A percentile compares a stretch with the other conserved stretches of the same genome.
These are phyloP conservation scores for Trichoderma reesei DNA, from an alignment of 495 filamentous ascomycete genomes.

Conservation along the genomic window DNA sequence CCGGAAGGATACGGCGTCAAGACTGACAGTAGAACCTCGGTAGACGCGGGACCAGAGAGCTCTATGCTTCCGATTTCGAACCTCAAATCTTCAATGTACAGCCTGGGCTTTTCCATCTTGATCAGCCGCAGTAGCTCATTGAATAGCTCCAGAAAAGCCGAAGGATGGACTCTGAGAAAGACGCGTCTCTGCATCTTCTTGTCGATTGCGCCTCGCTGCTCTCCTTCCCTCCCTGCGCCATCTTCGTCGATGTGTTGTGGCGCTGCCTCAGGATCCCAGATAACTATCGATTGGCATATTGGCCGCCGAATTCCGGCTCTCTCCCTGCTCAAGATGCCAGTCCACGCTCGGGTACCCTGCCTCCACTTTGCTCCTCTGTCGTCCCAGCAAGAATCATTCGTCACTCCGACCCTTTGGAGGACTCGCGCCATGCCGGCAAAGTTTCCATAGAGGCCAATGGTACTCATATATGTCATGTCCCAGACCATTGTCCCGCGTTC, in stretches of 20 bases:
- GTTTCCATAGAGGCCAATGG: slow-evolving; percentile 64
- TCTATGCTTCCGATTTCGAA: slow-evolving; percentile 95
- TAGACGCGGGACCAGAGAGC: slow-evolving; percentile 72
- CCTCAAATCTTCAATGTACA: slow-evolving; percentile 78
- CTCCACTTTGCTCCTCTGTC: slow-evolving; percentile 63
- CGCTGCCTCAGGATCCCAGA: slow-evolving; percentile 47
- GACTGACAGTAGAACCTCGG: slow-evolving; percentile 65
- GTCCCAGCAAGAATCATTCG: slow-evolving; percentile 48
- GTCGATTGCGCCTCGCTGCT: slow-evolving; percentile 38
- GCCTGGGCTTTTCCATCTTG: slow-evolving; percentile 60
- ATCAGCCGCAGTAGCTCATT: slow-evolving; percentile 58
- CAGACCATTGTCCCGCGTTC: slow-evolving; percentile 58
- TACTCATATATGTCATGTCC: slow-evolving; percentile 95
- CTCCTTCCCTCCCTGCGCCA: slow-evolving; percentile 29
- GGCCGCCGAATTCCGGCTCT: slow-evolving; percentile 38
- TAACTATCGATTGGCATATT: slow-evolving; percentile 68
- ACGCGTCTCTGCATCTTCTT: slow-evolving; percentile 46
- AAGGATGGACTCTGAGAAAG: slow-evolving; percentile 75
- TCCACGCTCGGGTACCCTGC: slow-evolving; percentile 57
- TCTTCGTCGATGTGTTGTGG: slow-evolving; percentile 8
- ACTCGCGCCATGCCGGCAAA: slow-evolving; percentile 52
- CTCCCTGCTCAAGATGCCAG: slow-evolving; percentile 54
- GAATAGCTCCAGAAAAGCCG: slow-evolving; percentile 80
- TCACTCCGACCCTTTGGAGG: slow-evolving; percentile 52
- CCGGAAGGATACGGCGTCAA: slow-evolving; percentile 46